These are phyloP conservation scores for Hippophae tibetana DNA, from an alignment of 306 rosid genomes.

Conservation along the genomic window DNA sequence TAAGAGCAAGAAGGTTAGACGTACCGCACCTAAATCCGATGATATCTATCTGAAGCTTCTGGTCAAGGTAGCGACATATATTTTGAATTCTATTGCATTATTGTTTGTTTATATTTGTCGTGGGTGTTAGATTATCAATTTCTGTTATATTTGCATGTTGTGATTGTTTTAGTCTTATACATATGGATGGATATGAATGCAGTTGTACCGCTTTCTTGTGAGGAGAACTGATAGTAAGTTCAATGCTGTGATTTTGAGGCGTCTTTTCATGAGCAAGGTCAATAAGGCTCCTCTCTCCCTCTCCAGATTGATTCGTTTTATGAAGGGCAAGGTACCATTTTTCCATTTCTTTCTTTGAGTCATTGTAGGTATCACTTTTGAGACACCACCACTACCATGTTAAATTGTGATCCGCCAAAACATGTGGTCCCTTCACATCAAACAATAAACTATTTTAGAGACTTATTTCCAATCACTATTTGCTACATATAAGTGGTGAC, in stretches of 20 bases:
- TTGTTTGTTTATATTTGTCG: too few relatives aligned
- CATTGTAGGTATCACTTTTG: too few relatives aligned
- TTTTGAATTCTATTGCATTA: too few relatives aligned
- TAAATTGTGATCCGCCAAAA: too few relatives aligned
- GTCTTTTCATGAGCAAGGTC: constrained; percentile 72
- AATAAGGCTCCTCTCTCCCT: constrained; percentile 61
- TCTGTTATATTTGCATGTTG: neutral
- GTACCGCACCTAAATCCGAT: constrained; percentile 24
- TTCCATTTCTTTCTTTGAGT: too few relatives aligned
- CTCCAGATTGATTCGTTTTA: constrained; percentile 49
- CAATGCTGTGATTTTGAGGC: constrained; percentile 52
- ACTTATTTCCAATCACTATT: too few relatives aligned
- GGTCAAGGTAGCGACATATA: constrained; percentile 32
- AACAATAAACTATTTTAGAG: too few relatives aligned
- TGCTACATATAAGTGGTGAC: too few relatives aligned
- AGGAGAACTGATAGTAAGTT: constrained; percentile 51
- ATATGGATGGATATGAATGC: constrained; percentile 12
- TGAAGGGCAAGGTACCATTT: constrained; percentile 31
- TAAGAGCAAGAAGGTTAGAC: constrained; percentile 62
- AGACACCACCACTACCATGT: too few relatives aligned
- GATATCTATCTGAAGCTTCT: constrained; percentile 60
- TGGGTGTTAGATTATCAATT: too few relatives aligned
- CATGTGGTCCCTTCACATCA: too few relatives aligned
- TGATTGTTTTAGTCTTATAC: neutral
- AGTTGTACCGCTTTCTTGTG: constrained; percentile 58